Conservation (phyloP, 805 yeast genomes). For the Myxozyma lipomycoides region DNA sequence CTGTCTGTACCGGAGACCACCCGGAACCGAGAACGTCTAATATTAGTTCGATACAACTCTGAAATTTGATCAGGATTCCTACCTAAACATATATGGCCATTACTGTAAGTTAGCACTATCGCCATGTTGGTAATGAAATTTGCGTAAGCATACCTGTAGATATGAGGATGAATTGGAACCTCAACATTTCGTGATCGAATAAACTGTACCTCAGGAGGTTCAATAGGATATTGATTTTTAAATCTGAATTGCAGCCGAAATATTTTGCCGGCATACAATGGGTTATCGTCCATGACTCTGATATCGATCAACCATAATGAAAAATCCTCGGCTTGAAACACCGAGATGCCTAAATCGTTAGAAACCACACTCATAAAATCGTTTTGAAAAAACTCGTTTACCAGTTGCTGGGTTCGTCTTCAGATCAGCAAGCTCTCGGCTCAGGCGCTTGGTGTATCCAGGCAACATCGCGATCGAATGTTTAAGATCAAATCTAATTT, state of each 20-base stretch:
- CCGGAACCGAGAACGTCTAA: conserved; percentile 54
- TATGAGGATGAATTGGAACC: conserved; percentile 70
- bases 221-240: conserved; percentile 52
- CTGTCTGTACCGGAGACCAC: conserved; percentile 63
- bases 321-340: conserved; percentile 38
- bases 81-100: conserved; percentile 71
- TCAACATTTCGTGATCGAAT: conserved; percentile 32
- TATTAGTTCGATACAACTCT: neutral
- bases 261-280: conserved; percentile 39
- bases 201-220: conserved; percentile 56
- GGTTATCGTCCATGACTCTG: conserved; percentile 37
- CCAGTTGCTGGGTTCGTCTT: conserved; percentile 25
- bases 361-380: neutral
- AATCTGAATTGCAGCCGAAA: conserved; percentile 47
- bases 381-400: conserved; percentile 6
- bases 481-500: too few relatives aligned
- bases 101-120: conserved; percentile 30
- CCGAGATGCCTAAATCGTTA: conserved; percentile 30
- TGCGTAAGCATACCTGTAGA: conserved; percentile 44
- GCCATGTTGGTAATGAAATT: neutral
- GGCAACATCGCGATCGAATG: neutral
- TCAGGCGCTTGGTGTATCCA: conserved; percentile 22
- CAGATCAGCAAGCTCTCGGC: conserved; percentile 27
- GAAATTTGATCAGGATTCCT: neutral
- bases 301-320: conserved; percentile 41